These are phyloP conservation scores for Eragrostis nindensis DNA, from an alignment of 176 grass and related monocot genomes.

Conservation along the genomic window DNA sequence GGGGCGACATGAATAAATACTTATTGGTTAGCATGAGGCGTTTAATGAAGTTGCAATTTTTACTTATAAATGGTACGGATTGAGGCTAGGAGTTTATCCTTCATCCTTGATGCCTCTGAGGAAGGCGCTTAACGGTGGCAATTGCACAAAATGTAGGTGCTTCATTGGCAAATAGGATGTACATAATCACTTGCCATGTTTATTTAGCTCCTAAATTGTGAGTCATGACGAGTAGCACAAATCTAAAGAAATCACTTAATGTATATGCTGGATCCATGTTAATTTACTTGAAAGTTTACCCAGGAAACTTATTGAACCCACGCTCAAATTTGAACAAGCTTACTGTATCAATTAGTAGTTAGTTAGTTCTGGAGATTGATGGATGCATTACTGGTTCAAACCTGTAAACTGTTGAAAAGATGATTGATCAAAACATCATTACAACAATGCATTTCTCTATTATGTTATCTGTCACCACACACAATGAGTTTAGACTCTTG, in stretches of 20 bases:
- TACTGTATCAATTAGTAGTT: not conserved
- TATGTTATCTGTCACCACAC: slow-evolving; percentile 11
- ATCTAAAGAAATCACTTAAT: slow-evolving; percentile 4
- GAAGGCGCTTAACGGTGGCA: not conserved
- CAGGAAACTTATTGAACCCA: not conserved
- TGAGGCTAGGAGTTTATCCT: not conserved
- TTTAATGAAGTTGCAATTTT: not conserved
- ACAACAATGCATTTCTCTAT: not conserved
- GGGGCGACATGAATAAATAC: not conserved
- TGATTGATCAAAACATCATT: not conserved
- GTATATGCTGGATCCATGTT: not conserved
- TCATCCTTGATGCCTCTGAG: not conserved
- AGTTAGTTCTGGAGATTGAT: not conserved
- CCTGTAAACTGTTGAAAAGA: not conserved
- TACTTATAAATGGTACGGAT: not conserved
- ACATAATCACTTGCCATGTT: not conserved
- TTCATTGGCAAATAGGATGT: not conserved
- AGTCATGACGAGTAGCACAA: not conserved
- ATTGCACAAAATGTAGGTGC: not conserved
- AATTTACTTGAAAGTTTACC: slow-evolving; percentile 19
- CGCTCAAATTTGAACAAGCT: slow-evolving; percentile 19
- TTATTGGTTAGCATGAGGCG: not conserved
- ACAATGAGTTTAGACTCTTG: not conserved
- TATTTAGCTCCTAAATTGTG: not conserved
- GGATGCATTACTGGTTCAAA: not conserved